Evolutionary conservation across 1,284 basidiomycete genomes (phyloP), one percentile per base, ranked within the genome.

Genomic region (Nidula niveotomentosa): DNA sequence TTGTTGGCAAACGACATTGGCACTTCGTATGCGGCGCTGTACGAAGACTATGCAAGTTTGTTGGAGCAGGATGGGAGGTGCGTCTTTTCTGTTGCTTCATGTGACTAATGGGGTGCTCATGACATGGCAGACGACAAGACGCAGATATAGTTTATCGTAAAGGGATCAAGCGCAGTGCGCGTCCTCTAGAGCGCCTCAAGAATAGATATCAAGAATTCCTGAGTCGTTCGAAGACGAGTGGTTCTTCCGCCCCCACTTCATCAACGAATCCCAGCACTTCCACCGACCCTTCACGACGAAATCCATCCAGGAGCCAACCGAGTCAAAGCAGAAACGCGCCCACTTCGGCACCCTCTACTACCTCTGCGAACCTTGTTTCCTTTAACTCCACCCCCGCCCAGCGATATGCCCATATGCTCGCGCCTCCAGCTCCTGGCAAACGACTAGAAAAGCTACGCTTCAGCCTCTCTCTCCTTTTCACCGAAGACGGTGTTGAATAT

Each of bases 131-230:
- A 62, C 79, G 76, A 43, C 75, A 81, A 53, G 88, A 94, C 56
- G 94, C 96, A 3, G 93, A 97, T 60, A 79, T 84, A 48, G 83
- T 94, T 17, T 98, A 93, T 74, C 83, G 82, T 17, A 83, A 90
- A 48, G 96, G 96, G 15, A 91, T 99, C 59, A 81, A 87, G 49
- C 87, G 91, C 17, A 83, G 84, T 58, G 94, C 90, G 8, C 83
- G 91, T 12, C 95, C 95, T 1, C 65, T 92, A 13, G 93, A 95
- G 62, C 83, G 94, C 18, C 80, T 99, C 53, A 95, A 95, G 75
- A 85, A 83, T 51, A 80, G 88, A 51, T 93, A 95, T 68, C 77
- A 84, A 34, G 90, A 94, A 43, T 98, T 96, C 70, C 87, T 92
- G 60, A 75, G 77, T 7, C 81, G 79, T 66, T 8, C 34, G 75